Conservation (phyloP, 2,329 filamentous ascomycete species). For the Trichoderma polysporum region DNA sequence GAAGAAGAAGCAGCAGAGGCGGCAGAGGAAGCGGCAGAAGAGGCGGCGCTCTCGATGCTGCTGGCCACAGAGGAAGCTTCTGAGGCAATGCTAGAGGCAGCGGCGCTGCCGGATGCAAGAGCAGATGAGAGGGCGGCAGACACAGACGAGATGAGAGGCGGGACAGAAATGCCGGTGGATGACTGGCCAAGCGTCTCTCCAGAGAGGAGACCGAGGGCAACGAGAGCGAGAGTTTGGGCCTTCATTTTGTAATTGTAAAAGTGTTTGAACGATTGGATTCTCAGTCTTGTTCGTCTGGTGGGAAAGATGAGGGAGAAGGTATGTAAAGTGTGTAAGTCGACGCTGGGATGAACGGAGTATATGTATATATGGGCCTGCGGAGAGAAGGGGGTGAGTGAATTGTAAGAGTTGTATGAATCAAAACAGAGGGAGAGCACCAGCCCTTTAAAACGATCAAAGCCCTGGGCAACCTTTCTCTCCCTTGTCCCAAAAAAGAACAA, state of each 20-base stretch:
- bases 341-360: neutral
- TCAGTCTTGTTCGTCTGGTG: neutral
- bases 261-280: constrained; percentile 8
- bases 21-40: neutral
- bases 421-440: constrained; percentile 1
- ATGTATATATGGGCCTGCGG: neutral
- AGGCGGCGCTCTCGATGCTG: constrained; percentile 3
- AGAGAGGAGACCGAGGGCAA: constrained; percentile 20
- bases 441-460: constrained; percentile 7
- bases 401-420: neutral
- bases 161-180: neutral
- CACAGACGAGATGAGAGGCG: constrained; percentile 4
- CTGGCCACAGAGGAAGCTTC: constrained; percentile 3
- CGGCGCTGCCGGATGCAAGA: neutral
- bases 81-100: neutral
- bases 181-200: constrained; percentile 10
- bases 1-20: neutral
- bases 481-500: constrained; percentile 1
- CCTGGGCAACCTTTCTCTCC: neutral
- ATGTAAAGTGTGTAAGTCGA: constrained; percentile 1
- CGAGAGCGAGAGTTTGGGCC: constrained; percentile 8
- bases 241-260: constrained; percentile 1
- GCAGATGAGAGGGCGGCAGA: constrained; percentile 4
- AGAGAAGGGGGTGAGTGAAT: constrained; percentile 11
- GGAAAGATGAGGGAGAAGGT: neutral